Conservation (phyloP, 2,329 filamentous ascomycete species). For the Cercospora sesami region DNA sequence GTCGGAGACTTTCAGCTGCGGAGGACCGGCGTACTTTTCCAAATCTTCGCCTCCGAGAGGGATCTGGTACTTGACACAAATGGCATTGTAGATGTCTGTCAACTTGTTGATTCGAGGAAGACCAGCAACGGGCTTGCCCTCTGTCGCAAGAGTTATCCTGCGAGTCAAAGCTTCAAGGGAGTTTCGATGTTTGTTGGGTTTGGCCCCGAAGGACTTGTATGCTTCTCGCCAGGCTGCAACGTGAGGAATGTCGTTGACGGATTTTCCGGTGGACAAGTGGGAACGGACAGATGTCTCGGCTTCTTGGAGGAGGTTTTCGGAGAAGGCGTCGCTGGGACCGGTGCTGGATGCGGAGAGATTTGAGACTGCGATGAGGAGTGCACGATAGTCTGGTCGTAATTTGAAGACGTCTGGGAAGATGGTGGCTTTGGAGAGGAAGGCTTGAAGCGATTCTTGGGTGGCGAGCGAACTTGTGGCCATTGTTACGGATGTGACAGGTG, state of each 20-base stretch:
- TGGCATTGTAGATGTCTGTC: conserved; percentile 45
- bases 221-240: conserved; percentile 43
- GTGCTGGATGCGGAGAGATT: not conserved
- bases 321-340: conserved; percentile 38
- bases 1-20: conserved; percentile 37
- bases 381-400: too few relatives aligned
- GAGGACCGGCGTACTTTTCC: conserved; percentile 41
- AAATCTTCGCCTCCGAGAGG: conserved; percentile 45
- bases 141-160: conserved; percentile 24
- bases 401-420: too few relatives aligned
- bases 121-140: conserved; percentile 23
- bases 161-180: conserved; percentile 43
- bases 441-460: too few relatives aligned
- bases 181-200: conserved; percentile 42
- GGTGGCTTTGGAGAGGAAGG: too few relatives aligned
- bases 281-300: conserved; percentile 31
- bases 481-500: too few relatives aligned
- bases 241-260: conserved; percentile 39
- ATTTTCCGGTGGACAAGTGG: conserved; percentile 13
- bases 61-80: conserved; percentile 44
- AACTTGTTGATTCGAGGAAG: conserved; percentile 43
- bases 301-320: conserved; percentile 36
- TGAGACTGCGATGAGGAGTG: too few relatives aligned
- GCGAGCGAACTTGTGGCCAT: too few relatives aligned
- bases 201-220: conserved; percentile 45